Base-by-base conservation (phyloP, 2,329 filamentous ascomycete genomes). In the Helminthosporium solani region DNA sequence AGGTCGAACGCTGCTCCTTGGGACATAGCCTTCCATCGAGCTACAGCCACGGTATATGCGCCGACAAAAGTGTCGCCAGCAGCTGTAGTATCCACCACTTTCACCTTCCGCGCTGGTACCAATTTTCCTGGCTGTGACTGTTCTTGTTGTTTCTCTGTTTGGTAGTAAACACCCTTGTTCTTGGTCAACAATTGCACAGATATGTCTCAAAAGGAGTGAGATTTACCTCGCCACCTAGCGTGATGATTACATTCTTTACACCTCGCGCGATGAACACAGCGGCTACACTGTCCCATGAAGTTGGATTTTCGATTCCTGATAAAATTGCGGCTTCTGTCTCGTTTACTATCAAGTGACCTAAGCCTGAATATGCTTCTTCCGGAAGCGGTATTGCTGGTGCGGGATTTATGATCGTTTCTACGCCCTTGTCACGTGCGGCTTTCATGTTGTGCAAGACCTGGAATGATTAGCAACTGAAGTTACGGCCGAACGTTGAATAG, bases 41-140 rank as follows among this genome's bases (percentile, higher is more conserved):
- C 88, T 23, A 86, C 79, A 46, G 84, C 81, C 20, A 94, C 81
- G 2, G 89, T 87, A 67, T 96, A 95, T 18, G 83, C 87, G 2
- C 94, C 92, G 4, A 95, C 88, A 72, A 96, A 96, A 0, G 92
- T 96, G 68, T 97, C 92, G 0, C 92, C 92, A 4, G 94, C 94
- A 1, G 87, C 92, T 7, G 92, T 97, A 1, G 92, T 97, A 68
- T 97, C 92, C 3, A 96, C 83, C 1, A 97, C 92, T 46, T 79
- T 73, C 15, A 89, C 86, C 69, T 87, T 86, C 51, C 81, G 78
- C 0, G 88, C 89, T 3, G 76, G 73, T 1, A 90, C 70, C 20
- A 76, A 64, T 9, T 57, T 57, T 0, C 53, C 83, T 61, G 69
- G 60, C 31, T 66, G 61, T 7, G 66, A 66, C 3, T 67, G 66